phyloP scores from a whole-genome alignment of 2,329 filamentous ascomycete genomes.

The Myriosclerotinia scirpicola region DNA sequence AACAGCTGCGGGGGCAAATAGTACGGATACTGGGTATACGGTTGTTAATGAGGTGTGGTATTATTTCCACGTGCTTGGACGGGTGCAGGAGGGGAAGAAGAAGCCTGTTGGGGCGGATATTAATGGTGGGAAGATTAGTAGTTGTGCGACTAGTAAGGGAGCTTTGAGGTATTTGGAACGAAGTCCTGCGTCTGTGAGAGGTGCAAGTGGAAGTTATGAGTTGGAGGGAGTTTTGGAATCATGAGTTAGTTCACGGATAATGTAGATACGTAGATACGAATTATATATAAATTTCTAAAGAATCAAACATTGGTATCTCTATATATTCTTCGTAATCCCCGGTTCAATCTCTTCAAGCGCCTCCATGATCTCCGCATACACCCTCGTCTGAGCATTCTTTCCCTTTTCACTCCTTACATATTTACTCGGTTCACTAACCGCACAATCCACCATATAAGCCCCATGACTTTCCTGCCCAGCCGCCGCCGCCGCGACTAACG shows the following conservation, averaged over 20 bases:
- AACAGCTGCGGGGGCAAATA: conserved; percentile 56
- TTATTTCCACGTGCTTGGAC: conserved; percentile 60
- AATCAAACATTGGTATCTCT: background rate
- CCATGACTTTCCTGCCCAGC: conserved; percentile 40
- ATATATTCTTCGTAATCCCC: conserved; percentile 39
- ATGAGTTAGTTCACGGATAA: background rate
- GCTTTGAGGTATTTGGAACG: conserved; percentile 58
- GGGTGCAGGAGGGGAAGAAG: conserved; percentile 50
- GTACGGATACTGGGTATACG: conserved; percentile 56
- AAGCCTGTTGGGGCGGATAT: conserved; percentile 40
- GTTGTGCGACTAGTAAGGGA: conserved; percentile 54
- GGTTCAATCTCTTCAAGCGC: conserved; percentile 48
- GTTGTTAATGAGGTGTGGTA: conserved; percentile 65
- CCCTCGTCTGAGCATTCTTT: conserved; percentile 40
- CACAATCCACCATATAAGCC: conserved; percentile 36
- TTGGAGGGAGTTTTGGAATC: conserved; percentile 4
- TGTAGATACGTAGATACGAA: no score
- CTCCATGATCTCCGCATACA: conserved; percentile 47
- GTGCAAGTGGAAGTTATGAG: background rate
- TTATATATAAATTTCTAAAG: background rate
- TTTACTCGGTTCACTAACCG: conserved; percentile 36
- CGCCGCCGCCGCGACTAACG: conserved; percentile 39
- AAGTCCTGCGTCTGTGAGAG: conserved; percentile 32
- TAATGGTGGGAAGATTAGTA: conserved; percentile 51
- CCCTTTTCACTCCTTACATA: conserved; percentile 45